Conservation (phyloP, 306 rosid species). For the Vigna nakashimae region DNA sequence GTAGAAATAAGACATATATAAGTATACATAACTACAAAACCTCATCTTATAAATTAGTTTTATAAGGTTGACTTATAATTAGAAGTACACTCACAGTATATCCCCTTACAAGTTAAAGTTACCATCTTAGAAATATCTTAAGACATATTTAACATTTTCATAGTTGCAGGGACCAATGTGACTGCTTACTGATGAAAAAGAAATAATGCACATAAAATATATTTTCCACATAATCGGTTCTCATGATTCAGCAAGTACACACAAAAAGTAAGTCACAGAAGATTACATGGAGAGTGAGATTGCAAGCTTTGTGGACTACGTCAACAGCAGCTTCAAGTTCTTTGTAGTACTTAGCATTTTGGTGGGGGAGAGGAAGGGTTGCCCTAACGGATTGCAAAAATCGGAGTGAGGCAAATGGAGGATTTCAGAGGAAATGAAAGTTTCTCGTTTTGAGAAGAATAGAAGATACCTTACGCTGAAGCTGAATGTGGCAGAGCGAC, state of each 20-base stretch:
- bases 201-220: not conserved
- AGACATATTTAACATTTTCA: too few relatives aligned
- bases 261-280: not conserved
- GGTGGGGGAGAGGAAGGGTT: slow-evolving; percentile 59
- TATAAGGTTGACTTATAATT: too few relatives aligned
- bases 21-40: too few relatives aligned
- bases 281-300: slow-evolving; percentile 67
- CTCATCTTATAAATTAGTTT: too few relatives aligned
- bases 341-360: slow-evolving; percentile 59
- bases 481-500: slow-evolving; percentile 29
- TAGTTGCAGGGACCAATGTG: too few relatives aligned
- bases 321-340: slow-evolving; percentile 82
- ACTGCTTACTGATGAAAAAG: too few relatives aligned
- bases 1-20: too few relatives aligned
- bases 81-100: too few relatives aligned
- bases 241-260: not conserved
- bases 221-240: not conserved
- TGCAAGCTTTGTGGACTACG: slow-evolving; percentile 75
- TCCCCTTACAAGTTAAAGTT: too few relatives aligned
- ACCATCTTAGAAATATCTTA: too few relatives aligned
- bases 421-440: not conserved
- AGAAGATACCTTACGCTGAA: slow-evolving; percentile 61
- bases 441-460: not conserved
- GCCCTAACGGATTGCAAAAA: slow-evolving; percentile 48
- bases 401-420: slow-evolving; percentile 23